Base-by-base conservation (phyloP, 148 eudicot species). In the Vaccinium vitisidaea region DNA sequence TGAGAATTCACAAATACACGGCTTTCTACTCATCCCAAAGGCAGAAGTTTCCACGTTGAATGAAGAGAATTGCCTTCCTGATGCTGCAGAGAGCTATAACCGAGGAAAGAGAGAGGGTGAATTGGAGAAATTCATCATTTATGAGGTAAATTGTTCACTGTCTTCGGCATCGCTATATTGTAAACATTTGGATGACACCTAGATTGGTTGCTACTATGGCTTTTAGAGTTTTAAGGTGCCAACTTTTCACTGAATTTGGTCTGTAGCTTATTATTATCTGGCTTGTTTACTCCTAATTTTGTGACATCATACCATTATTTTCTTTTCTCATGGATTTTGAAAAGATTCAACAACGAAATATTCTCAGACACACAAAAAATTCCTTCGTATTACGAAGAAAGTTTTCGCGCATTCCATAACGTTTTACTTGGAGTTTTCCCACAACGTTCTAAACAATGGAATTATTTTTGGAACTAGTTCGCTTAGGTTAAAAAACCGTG, bases 121-220 rank as follows among this genome's bases (percentile, higher is more conserved):
- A 77, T 50, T 3, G 23, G 82, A 84, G 43, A 77, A 63, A 30
- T 6, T 9, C 6, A 1, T 78, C 23, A 61, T 63, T 84, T 84
- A 43, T 25, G 56, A 84, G 86, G 86, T 84, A 84, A 77, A 82
- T 69, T 70, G 27, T 36, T 36, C 19, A 18, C 58, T 63, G 21
- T 14, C 75, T 48, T 67, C 11, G n/a, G 75, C 63, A 30, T 21
- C 1, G 23, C 39, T 27, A 52, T 77, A 54, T 25, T 53, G 39
- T 78, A 36, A 27, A 80, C 82, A 55, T 16, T 32, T 54, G 81
- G 2, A 54, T 9, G 36, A 30, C 81, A 13, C 36, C 81, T 18
- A 27, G n/a, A 30, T 25, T 79, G 63, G 43, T 79, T 6, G 81
- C 43, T 79, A 36, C 3, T 27, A 79, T 13, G 77, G 77, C 8